These are phyloP conservation scores for Boletus pseudo-olivaceus DNA, from an alignment of 768 basidiomycete genomes.

Conservation along the genomic window DNA sequence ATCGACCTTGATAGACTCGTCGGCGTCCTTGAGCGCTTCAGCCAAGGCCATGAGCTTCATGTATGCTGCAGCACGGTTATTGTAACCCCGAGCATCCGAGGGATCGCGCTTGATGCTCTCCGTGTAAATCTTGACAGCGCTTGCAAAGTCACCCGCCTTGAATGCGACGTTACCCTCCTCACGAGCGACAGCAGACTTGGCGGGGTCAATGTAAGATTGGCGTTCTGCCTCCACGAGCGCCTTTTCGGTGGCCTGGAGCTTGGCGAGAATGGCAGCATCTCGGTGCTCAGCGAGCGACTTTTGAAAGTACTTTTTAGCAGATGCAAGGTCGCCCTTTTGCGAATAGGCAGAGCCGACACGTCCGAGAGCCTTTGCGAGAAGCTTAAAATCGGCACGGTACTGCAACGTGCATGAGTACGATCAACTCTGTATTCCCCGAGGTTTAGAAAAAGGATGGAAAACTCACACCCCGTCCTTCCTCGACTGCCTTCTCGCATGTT, in stretches of 20 bases:
- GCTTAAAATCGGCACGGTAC: constrained; percentile 90
- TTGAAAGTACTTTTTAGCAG: constrained; percentile 87
- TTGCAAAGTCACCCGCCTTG: constrained; percentile 90
- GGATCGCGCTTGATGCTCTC: constrained; percentile 98
- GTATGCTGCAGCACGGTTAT: constrained; percentile 97
- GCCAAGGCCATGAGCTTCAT: constrained; percentile 91
- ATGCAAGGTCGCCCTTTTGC: constrained; percentile 69
- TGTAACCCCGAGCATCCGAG: constrained; percentile 86
- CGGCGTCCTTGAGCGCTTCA: constrained; percentile 94
- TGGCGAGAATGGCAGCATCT: constrained; percentile 87
- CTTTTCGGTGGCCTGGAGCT: constrained; percentile 82
- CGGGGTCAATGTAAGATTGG: constrained; percentile 84
- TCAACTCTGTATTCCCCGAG: not conserved
- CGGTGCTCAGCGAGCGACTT: constrained; percentile 97
- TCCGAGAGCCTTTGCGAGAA: constrained; percentile 91
- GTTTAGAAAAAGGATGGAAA: not conserved
- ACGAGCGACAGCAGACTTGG: constrained; percentile 73
- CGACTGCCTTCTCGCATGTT: constrained; percentile 92
- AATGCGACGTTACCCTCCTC: constrained; percentile 92
- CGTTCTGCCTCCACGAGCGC: constrained; percentile 73
- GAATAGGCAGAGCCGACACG: constrained; percentile 84
- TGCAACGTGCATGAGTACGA: constrained; percentile 28
- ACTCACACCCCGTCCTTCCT: constrained; percentile 80
- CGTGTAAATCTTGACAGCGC: constrained; percentile 86
- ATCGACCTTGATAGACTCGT: constrained; percentile 91